Evolutionary conservation across 2,329 filamentous ascomycete genomes (phyloP).

Genomic region (Fusarium verticillioides): DNA sequence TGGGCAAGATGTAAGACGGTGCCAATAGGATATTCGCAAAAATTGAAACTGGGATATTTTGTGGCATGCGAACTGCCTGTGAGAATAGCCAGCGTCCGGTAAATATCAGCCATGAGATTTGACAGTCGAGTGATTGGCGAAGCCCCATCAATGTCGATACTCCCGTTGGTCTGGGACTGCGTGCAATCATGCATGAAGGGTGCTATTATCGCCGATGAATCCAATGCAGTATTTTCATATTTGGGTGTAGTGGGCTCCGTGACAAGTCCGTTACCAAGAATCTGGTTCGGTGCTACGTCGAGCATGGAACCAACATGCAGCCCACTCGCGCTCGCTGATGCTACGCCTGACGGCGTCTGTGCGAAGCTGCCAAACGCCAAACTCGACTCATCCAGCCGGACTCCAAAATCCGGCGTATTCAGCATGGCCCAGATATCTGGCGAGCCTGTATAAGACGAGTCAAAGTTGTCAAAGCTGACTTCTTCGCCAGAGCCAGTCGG

Average conservation of each 20-base stretch:
- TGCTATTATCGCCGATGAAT: rapidly evolving
- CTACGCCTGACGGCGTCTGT: not conserved
- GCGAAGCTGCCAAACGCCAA: not conserved
- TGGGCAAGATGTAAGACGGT: not conserved
- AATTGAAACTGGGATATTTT: not conserved
- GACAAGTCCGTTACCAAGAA: not conserved
- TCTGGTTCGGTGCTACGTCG: not conserved
- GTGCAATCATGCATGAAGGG: not conserved
- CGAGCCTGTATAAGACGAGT: not conserved
- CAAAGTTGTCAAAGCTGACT: not conserved
- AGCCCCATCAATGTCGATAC: not conserved
- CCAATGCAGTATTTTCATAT: not conserved
- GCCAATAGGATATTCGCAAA: not conserved
- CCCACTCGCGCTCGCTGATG: not conserved
- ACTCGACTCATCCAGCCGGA: not conserved
- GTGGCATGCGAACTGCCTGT: not conserved
- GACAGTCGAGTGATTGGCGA: not conserved
- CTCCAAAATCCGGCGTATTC: not conserved
- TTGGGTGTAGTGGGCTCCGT: not conserved
- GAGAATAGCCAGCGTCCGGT: not conserved
- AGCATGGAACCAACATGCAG: not conserved
- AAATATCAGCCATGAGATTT: not conserved
- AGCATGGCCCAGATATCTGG: not conserved
- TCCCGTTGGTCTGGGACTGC: not conserved
- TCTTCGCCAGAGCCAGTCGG: not conserved